Conservation (phyloP, 2,329 filamentous ascomycete genomes). For the Chaetomiaceae sp. region DNA sequence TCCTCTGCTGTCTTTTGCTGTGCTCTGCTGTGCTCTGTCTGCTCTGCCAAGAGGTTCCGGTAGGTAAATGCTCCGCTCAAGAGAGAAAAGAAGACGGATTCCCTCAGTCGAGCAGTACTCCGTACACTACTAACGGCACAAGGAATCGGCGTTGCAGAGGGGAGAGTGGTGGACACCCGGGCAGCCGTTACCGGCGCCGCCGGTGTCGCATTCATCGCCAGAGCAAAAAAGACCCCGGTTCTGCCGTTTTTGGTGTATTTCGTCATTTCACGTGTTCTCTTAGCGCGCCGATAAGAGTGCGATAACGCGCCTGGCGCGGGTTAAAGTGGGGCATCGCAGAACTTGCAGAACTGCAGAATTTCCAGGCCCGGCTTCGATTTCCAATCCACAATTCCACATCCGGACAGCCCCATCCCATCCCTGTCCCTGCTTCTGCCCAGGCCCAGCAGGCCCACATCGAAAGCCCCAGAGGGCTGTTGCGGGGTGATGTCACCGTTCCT, state of each 20-base stretch:
- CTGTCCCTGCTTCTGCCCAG: background rate
- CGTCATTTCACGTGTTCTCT: constrained; percentile 27
- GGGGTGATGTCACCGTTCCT: constrained; percentile 17
- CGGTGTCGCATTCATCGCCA: background rate
- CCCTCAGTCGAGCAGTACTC: background rate
- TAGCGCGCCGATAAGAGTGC: constrained; percentile 2
- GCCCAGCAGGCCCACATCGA: no score
- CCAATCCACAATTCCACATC: no score
- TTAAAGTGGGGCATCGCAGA: background rate
- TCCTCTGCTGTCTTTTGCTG: no score
- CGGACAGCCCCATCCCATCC: background rate
- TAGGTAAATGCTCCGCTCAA: background rate
- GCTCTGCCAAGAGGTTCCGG: background rate
- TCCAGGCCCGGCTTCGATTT: no score
- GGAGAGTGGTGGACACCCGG: background rate
- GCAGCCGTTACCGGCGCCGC: constrained; percentile 11
- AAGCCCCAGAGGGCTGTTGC: no score
- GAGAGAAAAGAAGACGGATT: background rate
- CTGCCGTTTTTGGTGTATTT: constrained; percentile 13
- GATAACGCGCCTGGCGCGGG: background rate
- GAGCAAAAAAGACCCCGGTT: background rate
- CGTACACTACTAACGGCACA: background rate
- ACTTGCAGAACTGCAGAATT: no score
- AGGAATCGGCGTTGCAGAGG: background rate
- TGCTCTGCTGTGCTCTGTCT: no score